Base-by-base conservation (phyloP, 257 asterid genomes). In the Cinchona pubescens region DNA sequence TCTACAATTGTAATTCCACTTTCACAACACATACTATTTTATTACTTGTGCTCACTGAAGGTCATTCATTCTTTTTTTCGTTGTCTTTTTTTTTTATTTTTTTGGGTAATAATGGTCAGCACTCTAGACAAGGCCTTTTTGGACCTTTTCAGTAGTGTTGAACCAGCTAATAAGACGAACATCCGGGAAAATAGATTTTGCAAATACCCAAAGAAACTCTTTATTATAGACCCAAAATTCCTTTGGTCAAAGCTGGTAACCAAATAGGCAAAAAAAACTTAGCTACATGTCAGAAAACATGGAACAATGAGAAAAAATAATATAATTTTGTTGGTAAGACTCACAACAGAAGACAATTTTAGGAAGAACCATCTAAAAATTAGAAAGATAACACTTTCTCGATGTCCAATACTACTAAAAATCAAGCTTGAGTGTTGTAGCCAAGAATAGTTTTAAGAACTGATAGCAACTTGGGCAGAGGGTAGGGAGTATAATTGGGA, bases 81-180 rank as follows among this genome's bases (percentile, higher is more conserved):
- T n/a, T n/a, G n/a, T n/a, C n/a, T n/a, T n/a, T n/a, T n/a, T n/a
- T n/a, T n/a, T n/a, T n/a, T n/a, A n/a, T n/a, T n/a, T n/a, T n/a
- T n/a, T n/a, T n/a, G n/a, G n/a, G n/a, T n/a, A n/a, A n/a, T n/a
- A n/a, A n/a, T n/a, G n/a, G n/a, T n/a, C n/a, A n/a, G 91, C 66
- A 88, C 88, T 88, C 89, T 89, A 70, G 93, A 93, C 73, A 92
- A 84, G n/a, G n/a, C 96, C 92, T 88, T 76, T 82, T 82, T 85
- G 89, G 51, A 89, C 88, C 79, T 85, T 88, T 3, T 87, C 80
- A 59, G 86, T 83, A 74, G 89, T 89, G 83, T 91, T 84, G 86
- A 89, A 67, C 90, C 97, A 87, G 73, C 46, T 7, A 69, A 46
- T 46, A 56, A 69, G 27, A 43, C n/a, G 35, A 45, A 46, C 37